Conservation (phyloP, 352 stramenopile genomes). For the Pythium phragmitis region DNA sequence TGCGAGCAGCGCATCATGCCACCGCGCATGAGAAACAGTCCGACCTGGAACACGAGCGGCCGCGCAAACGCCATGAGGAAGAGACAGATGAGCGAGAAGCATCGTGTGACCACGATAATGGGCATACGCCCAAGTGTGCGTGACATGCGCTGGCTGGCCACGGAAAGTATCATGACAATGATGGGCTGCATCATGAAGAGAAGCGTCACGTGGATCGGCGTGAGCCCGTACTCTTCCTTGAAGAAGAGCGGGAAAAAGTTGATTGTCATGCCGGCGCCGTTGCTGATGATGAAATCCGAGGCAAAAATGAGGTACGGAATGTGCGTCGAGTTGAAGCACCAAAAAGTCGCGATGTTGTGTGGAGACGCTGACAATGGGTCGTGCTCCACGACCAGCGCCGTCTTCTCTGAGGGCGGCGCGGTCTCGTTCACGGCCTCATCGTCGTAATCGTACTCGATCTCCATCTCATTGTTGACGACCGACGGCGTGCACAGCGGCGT, state of each 20-base stretch:
- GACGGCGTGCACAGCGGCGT: conserved; percentile 55
- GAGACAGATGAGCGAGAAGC: conserved; percentile 58
- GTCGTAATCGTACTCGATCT: conserved; percentile 77
- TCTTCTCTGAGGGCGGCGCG: conserved; percentile 34
- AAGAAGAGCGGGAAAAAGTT: conserved; percentile 88
- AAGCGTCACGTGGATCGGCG: conserved; percentile 67
- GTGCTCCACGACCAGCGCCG: conserved; percentile 22
- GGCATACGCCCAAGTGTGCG: conserved; percentile 63
- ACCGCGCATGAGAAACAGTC: conserved; percentile 70
- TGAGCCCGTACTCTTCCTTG: conserved; percentile 73
- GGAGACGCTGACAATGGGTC: neutral
- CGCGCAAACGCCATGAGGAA: conserved; percentile 62
- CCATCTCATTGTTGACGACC: conserved; percentile 52
- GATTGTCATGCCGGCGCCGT: conserved; percentile 81
- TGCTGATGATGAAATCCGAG: conserved; percentile 85
- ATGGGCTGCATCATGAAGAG: conserved; percentile 71
- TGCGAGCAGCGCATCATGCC: conserved; percentile 86
- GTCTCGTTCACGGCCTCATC: conserved; percentile 25
- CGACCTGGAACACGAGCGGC: conserved; percentile 56
- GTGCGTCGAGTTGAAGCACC: conserved; percentile 64
- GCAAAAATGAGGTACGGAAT: conserved; percentile 70
- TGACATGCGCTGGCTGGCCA: conserved; percentile 48
- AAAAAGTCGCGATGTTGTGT: conserved; percentile 35
- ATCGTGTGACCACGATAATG: conserved; percentile 65
- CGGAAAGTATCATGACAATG: conserved; percentile 68